A percentile compares a stretch with the other conserved stretches of the same genome.
Evolutionary conservation across 1,284 basidiomycete species (phyloP).

Genomic region (Ustilago tritici): DNA sequence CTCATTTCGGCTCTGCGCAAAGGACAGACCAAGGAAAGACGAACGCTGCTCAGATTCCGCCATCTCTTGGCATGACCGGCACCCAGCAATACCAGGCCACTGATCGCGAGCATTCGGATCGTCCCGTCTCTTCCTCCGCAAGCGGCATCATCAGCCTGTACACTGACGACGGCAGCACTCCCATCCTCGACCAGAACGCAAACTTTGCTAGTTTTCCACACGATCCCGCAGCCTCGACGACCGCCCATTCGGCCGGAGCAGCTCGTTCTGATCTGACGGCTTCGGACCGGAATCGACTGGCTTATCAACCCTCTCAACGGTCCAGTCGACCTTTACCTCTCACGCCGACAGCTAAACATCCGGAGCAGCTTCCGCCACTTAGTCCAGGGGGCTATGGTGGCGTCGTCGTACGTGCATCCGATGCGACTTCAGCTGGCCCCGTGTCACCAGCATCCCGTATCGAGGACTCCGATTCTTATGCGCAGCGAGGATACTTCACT

Average conservation of each 20-base stretch:
- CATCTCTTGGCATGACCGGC: neutral
- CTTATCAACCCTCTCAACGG: conserved; percentile 28
- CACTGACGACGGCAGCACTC: conserved; percentile 32
- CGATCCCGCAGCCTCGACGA: conserved; percentile 7
- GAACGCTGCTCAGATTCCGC: neutral
- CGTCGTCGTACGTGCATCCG: neutral
- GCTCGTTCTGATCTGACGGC: neutral
- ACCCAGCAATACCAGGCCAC: conserved; percentile 1
- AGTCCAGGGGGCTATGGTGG: conserved; percentile 14
- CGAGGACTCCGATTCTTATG: conserved; percentile 6
- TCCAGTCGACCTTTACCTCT: conserved; percentile 36
- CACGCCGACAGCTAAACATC: conserved; percentile 17
- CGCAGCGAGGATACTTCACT: conserved; percentile 36
- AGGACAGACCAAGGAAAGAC: neutral
- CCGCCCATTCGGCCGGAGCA: neutral
- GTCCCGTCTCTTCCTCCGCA: conserved; percentile 48
- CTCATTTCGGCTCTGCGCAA: neutral
- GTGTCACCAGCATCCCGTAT: conserved; percentile 14
- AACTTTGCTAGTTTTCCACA: conserved; percentile 10
- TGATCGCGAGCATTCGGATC: conserved; percentile 10
- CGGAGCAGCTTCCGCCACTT: conserved; percentile 11
- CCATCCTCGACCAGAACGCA: conserved; percentile 16
- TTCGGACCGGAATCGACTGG: conserved; percentile 3
- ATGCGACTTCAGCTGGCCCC: conserved; percentile 1
- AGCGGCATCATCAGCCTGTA: conserved; percentile 59